Percentiles rank a stretch among this genome's conserved stretches.
Evolutionary conservation across 805 yeast species (phyloP).

Genomic region (Metschnikowia sp.): DNA sequence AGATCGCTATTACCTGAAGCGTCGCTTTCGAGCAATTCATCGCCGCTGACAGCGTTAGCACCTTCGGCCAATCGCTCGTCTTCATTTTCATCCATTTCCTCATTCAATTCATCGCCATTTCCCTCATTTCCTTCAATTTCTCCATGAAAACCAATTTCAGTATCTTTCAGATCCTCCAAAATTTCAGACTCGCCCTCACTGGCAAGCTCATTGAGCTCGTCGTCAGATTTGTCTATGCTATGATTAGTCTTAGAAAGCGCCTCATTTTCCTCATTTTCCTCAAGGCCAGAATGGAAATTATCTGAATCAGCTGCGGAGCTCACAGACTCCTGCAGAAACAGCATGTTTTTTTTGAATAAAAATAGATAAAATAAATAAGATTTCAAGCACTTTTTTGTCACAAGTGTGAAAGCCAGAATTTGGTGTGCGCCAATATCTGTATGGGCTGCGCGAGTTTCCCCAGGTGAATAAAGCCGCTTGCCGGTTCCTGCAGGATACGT

Average conservation of each 20-base stretch:
- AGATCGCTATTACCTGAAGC: conserved; percentile 1
- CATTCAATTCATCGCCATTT: not conserved
- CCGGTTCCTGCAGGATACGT: no score
- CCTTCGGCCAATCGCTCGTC: not conserved
- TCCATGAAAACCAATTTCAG: not conserved
- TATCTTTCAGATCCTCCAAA: not conserved
- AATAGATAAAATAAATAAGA: no score
- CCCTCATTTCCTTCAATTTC: not conserved
- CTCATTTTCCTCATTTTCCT: no score
- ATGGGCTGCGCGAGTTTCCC: no score
- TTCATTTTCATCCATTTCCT: not conserved
- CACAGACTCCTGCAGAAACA: not conserved
- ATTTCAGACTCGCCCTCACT: not conserved
- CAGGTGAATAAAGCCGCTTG: no score
- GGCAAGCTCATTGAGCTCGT: not conserved
- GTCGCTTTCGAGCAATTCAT: conserved; percentile 1
- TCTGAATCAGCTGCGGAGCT: no score
- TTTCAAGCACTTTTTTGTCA: no score
- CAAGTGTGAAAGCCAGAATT: no score
- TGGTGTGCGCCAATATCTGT: no score
- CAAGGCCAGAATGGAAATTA: no score
- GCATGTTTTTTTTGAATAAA: not conserved
- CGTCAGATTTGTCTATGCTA: not conserved
- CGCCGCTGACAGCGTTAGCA: not conserved
- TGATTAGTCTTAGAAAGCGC: no score